Base-by-base conservation (phyloP, 2,329 filamentous ascomycete species). In the Fusarium sterilihyphosum region DNA sequence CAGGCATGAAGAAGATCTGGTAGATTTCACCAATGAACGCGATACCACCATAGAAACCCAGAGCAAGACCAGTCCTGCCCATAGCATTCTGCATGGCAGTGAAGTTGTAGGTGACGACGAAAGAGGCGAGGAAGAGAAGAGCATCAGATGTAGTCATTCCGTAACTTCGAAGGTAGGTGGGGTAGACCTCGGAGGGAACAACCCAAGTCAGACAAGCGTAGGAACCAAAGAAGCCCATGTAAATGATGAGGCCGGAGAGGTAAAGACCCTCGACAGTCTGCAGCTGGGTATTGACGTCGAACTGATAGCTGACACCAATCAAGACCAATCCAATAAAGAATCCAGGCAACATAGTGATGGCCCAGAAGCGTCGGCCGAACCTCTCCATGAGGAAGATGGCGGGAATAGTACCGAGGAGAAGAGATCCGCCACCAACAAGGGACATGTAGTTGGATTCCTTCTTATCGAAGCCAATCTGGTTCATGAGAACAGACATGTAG, bases 21-120 rank as follows among this genome's bases (percentile, higher is more conserved):
- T 93, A 94, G 75, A 93, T 84, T 88, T 91, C 92, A 18, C 91
- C 92, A 0, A 94, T 16, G 2, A 92, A 86, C 0, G 92, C 92
- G 61, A 94, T 93, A 22, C 92, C 92, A 9, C 92, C 92, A 80
- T 93, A 94, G 82, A 94, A 94, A 6, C 92, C 92, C 0, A 94
- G 86, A 0, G 89, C 86, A 2, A 94, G 84, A 16, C 92, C 92
- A 3, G 91, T 93, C 40, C 83, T 85, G 13, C 86, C 88, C 88
- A 94, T 92, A n/a, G 89, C 88, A 0, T 87, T 80, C 80, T 92
- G 89, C 92, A 94, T 94, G 16, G 86, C 85, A 1, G 88, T 87
- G 83, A 94, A 94, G 86, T 93, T 93, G 86, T 93, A 94, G 16
- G 92, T 94, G 59, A 94, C 91, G 75, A 93, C 86, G 83, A 93